Base-by-base conservation (phyloP, 345 rosid genomes). In the Aquilaria sinensis region DNA sequence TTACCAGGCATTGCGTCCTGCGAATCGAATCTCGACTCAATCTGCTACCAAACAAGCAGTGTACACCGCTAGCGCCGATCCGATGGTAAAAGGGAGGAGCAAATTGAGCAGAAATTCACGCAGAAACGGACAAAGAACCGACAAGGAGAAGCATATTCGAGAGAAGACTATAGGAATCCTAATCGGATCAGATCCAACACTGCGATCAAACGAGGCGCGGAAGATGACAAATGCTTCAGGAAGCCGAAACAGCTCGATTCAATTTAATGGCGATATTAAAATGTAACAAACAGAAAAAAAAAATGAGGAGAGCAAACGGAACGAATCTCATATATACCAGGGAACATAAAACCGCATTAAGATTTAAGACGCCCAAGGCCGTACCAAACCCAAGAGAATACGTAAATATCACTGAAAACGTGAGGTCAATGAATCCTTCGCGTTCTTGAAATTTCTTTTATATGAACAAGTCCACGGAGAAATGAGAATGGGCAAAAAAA, bases 1-100 rank as follows among this genome's bases (percentile, higher is more conserved):
- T 59, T 70, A 86, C 89, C 87, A 74, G 81, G 80, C 86, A 87
- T 84, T 78, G 50, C 55, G 51, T 57, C 41, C 43, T 50, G 15
- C 4, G 37, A 67, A 57, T 8, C 30, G 52, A 59, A 66, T 70
- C 68, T 48, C 41, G 66, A 45, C 55, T 52, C 62, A 64, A 73
- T 52, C 80, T 53, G 74, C 64, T 69, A 54, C 72, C 30, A 34
- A 67, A 37, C 55, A 48, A 23, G 62, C 15, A 32, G 60, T 57
- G 72, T 57, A 47, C 73, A 57, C 56, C 10, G 46, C n/a, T 41
- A 3, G 64, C 13, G 45, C 31, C 2, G 55, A 11, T 1, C 48
- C 14, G 47, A 65, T 47, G 62, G 32, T 45, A 75, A 68, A 61
- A 34, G 53, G 41, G 48, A 75, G 53, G 15, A 47, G 43, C 2